Conservation (phyloP, 176 grass and related monocot species). For the Oryza meridionalis region DNA sequence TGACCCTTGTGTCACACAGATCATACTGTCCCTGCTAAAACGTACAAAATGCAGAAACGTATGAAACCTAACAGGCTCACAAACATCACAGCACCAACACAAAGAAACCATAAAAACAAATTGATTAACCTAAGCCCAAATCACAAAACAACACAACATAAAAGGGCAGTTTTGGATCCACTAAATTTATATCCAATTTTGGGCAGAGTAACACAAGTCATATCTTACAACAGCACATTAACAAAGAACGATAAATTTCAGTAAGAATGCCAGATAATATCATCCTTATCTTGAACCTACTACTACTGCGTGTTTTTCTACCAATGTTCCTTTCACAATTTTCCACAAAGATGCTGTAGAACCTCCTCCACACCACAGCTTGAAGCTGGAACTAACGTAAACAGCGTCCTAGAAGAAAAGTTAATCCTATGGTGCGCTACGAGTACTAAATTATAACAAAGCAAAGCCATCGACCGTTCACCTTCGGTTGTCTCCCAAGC, state of each 20-base stretch:
- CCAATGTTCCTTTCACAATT: background rate
- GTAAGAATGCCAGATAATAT: background rate
- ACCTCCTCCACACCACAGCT: background rate
- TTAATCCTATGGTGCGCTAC: background rate
- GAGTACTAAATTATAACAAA: background rate
- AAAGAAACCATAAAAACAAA: background rate
- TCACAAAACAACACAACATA: background rate
- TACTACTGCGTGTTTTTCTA: background rate
- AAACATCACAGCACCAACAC: background rate
- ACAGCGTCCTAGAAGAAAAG: background rate
- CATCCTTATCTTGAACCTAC: background rate
- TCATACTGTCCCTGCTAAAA: background rate
- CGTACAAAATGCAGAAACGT: background rate
- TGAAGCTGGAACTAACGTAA: slow-evolving; percentile 5
- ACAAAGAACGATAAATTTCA: background rate
- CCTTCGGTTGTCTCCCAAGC: slow-evolving; percentile 85
- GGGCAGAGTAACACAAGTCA: background rate
- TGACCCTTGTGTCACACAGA: background rate
- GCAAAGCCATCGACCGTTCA: background rate
- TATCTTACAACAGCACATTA: background rate
- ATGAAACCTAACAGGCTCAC: background rate
- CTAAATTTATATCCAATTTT: too few species aligned
- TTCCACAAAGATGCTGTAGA: background rate
- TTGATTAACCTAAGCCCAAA: background rate
- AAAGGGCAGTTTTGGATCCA: too few species aligned